These are phyloP conservation scores for Capsella rubella DNA, from an alignment of 441 rosid species.

Conservation along the genomic window DNA sequence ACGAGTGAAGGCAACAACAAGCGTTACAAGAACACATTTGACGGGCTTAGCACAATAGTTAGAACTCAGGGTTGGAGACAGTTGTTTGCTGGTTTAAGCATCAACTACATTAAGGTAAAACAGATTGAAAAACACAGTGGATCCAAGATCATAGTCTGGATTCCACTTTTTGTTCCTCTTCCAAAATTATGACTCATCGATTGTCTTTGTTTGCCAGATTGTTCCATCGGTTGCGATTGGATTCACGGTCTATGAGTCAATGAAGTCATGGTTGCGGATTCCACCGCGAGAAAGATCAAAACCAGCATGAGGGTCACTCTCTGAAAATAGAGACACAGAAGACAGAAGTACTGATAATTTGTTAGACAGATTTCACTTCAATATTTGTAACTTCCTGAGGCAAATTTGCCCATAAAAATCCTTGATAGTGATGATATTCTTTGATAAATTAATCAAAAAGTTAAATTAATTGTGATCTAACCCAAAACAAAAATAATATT, in stretches of 20 bases:
- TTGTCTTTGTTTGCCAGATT: constrained; percentile 53
- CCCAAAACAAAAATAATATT: not conserved
- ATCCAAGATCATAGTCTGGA: not conserved
- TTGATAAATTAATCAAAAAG: constrained; percentile 11
- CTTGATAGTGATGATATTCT: constrained; percentile 27
- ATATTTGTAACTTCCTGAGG: not conserved
- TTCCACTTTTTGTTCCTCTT: not conserved
- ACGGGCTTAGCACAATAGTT: constrained; percentile 71
- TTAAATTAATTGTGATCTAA: not conserved
- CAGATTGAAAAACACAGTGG: not conserved
- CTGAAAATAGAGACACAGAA: constrained; percentile 16
- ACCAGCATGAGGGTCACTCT: constrained; percentile 35
- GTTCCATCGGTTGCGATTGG: constrained; percentile 98
- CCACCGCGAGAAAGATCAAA: constrained; percentile 76
- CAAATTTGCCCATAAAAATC: constrained; percentile 26
- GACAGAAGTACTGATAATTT: constrained; percentile 16
- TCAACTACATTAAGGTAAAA: constrained; percentile 86
- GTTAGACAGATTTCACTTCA: constrained; percentile 16
- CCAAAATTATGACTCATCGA: not conserved
- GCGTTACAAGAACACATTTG: constrained; percentile 72
- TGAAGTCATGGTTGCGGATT: constrained; percentile 92
- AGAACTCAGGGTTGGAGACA: constrained; percentile 91
- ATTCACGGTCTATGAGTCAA: constrained; percentile 85
- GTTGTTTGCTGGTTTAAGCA: constrained; percentile 94
- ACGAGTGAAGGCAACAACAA: constrained; percentile 58